These are phyloP conservation scores for Polyporus arcularius DNA, from an alignment of 768 basidiomycete species.

Conservation along the genomic window DNA sequence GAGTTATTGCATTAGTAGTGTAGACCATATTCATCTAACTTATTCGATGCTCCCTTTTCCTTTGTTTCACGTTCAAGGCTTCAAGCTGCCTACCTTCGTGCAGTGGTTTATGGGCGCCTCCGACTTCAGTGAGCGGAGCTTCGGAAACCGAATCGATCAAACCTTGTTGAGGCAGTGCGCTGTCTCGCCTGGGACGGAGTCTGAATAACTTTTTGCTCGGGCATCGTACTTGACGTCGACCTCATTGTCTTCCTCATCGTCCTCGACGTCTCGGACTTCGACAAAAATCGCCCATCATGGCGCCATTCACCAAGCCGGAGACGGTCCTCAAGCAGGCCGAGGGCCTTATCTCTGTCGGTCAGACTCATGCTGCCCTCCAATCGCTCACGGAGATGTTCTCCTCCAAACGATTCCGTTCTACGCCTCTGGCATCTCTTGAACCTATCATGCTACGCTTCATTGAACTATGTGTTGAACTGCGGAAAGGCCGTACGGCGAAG, in stretches of 20 bases:
- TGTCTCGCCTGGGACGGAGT: slow-evolving; percentile 10
- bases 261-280: slow-evolving; percentile 5
- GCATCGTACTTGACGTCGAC: slow-evolving; percentile 5
- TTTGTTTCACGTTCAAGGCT: too few species aligned
- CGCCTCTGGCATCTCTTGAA: slow-evolving; percentile 84
- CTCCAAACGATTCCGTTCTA: slow-evolving; percentile 92
- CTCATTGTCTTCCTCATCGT: slow-evolving; percentile 1
- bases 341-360: slow-evolving; percentile 89
- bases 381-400: slow-evolving; percentile 91
- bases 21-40: slow-evolving; percentile 18
- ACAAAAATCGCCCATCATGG: slow-evolving; percentile 51
- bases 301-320: slow-evolving; percentile 89
- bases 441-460: slow-evolving; percentile 96
- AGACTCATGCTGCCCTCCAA: slow-evolving; percentile 87
- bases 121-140: background rate
- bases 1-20: slow-evolving; percentile 23
- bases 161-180: slow-evolving; percentile 1
- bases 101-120: too few species aligned
- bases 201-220: slow-evolving; percentile 16
- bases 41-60: slow-evolving; percentile 3
- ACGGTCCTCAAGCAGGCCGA: slow-evolving; percentile 92
- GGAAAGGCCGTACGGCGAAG: slow-evolving; percentile 91
- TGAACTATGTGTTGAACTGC: slow-evolving; percentile 93
- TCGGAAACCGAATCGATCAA: slow-evolving; percentile 6
- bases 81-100: too few species aligned